phyloP scores from a whole-genome alignment of 2,329 filamentous ascomycete genomes.

The Ciborinia camelliae region DNA sequence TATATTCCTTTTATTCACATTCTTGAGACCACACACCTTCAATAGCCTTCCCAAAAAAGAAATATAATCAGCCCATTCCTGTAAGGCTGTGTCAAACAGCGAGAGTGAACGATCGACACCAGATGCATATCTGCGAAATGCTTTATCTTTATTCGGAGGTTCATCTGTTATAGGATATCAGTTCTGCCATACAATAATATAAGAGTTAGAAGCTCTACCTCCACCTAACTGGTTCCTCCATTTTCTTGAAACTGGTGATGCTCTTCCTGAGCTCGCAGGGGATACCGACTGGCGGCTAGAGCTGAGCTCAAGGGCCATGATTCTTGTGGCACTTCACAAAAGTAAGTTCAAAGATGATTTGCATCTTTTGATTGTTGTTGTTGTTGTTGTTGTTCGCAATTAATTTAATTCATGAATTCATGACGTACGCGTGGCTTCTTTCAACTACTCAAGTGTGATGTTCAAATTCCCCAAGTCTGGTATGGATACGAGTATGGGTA shows the following conservation, averaged over 20 bases:
- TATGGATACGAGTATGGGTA: no score
- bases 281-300: constrained; percentile 60
- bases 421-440: constrained; percentile 28
- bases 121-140: constrained; percentile 83
- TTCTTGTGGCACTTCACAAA: constrained; percentile 34
- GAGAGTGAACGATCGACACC: constrained; percentile 83
- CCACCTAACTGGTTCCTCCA: constrained; percentile 74
- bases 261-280: constrained; percentile 79
- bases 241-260: constrained; percentile 70
- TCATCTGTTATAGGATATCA: constrained; percentile 47
- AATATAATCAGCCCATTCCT: constrained; percentile 99
- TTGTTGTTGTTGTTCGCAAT: constrained; percentile 15
- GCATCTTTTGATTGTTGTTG: constrained; percentile 25
- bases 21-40: constrained; percentile 57
- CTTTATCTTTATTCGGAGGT: constrained; percentile 56
- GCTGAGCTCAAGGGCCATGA: constrained; percentile 63
- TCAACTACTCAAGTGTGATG: constrained; percentile 10
- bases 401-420: constrained; percentile 19
- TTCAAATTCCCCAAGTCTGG: constrained; percentile 15
- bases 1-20: constrained; percentile 20
- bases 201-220: constrained; percentile 50
- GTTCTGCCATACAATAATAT: constrained; percentile 1
- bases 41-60: constrained; percentile 88
- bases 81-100: constrained; percentile 86
- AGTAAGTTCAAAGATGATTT: constrained; percentile 23